These are phyloP conservation scores for Scopulariopsis brevicaulis DNA, from an alignment of 2,329 filamentous ascomycete genomes.

Conservation along the genomic window DNA sequence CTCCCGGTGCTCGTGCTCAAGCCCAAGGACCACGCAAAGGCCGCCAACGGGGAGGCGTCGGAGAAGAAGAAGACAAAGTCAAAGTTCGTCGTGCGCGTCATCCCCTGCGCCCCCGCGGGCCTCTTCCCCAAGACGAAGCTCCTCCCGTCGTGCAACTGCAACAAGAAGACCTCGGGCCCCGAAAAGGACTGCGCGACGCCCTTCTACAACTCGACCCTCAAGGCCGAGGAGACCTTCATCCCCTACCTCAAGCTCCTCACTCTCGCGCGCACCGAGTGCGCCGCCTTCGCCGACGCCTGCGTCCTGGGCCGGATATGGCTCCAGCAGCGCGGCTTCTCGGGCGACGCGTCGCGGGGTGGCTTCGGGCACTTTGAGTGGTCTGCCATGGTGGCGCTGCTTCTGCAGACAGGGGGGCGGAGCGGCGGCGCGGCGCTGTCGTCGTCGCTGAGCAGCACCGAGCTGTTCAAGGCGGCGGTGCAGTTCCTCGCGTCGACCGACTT, in stretches of 20 bases:
- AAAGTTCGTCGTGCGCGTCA: conserved; percentile 57
- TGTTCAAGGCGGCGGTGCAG: conserved; percentile 92
- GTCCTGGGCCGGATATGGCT: conserved; percentile 83
- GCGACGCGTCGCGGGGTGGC: conserved; percentile 61
- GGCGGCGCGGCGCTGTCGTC: conserved; percentile 62
- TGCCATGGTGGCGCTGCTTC: conserved; percentile 63
- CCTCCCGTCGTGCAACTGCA: conserved; percentile 54
- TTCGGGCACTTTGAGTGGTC: conserved; percentile 94
- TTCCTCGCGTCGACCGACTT: conserved; percentile 69
- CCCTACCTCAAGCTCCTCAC: conserved; percentile 68
- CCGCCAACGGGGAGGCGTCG: conserved; percentile 8
- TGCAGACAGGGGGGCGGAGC: conserved; percentile 65
- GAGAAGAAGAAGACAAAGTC: conserved; percentile 15
- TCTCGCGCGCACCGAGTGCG: conserved; percentile 54
- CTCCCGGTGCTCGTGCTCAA: conserved; percentile 51
- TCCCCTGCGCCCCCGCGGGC: conserved; percentile 59
- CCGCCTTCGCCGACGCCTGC: conserved; percentile 72
- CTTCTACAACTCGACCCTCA: conserved; percentile 81
- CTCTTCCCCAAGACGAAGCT: conserved; percentile 66
- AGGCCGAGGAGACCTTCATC: conserved; percentile 63
- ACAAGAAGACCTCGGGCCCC: conserved; percentile 44
- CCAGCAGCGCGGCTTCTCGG: conserved; percentile 70
- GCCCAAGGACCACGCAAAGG: conserved; percentile 3
- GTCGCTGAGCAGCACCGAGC: conserved; percentile 79
- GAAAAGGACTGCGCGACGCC: conserved; percentile 43